These are phyloP conservation scores for Passalora sequoiae DNA, from an alignment of 2,329 filamentous ascomycete genomes.

Conservation along the genomic window DNA sequence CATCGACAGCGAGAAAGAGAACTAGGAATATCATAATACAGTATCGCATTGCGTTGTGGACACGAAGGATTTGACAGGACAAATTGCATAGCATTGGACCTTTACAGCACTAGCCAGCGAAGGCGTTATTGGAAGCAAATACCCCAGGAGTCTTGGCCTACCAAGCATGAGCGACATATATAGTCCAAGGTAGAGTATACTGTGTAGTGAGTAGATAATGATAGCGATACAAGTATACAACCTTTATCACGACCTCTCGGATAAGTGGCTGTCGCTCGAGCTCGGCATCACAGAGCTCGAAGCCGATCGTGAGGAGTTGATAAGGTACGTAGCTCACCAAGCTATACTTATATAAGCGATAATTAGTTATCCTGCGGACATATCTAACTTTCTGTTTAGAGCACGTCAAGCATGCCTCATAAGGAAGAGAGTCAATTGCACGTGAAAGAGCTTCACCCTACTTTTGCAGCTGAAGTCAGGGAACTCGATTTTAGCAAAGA, in stretches of 20 bases:
- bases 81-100: constrained; percentile 1
- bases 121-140: constrained; percentile 2
- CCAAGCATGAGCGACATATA: not conserved
- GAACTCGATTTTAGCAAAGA: constrained; percentile 16
- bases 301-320: not conserved
- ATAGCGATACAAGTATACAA: no score
- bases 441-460: constrained; percentile 14
- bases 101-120: not conserved
- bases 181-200: not conserved
- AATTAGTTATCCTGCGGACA: no score
- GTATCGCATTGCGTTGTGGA: not conserved
- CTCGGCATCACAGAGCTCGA: constrained; percentile 1
- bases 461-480: constrained; percentile 16
- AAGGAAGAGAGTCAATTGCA: constrained; percentile 14
- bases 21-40: constrained; percentile 1
- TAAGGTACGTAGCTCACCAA: not conserved
- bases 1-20: constrained; percentile 16
- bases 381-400: no score
- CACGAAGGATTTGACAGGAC: not conserved
- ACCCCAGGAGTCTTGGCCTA: not conserved
- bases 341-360: no score
- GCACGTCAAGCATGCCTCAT: constrained; percentile 15
- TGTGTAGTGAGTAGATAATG: constrained; percentile 1
- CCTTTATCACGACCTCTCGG: no score
- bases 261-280: no score